Evolutionary conservation across 352 stramenopile species (phyloP).

Genomic region (Globisporangium parvum): DNA sequence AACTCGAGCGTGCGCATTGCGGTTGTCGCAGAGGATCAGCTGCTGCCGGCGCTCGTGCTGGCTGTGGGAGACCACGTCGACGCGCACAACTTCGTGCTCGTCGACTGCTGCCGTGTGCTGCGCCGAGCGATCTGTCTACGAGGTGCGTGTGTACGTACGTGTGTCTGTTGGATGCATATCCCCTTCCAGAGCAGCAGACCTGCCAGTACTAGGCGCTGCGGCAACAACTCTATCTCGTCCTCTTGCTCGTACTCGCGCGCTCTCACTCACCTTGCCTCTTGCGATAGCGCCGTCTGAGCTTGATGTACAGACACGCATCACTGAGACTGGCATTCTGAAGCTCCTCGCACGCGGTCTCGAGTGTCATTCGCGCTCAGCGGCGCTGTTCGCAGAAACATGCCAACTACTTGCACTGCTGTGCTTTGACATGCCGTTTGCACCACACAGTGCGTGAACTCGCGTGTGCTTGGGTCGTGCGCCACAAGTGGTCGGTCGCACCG

Average conservation of each 20-base stretch:
- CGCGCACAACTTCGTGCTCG: slow-evolving; percentile 26
- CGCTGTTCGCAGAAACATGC: slow-evolving; percentile 35
- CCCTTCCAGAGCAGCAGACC: background rate
- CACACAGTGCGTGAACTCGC: slow-evolving; percentile 27
- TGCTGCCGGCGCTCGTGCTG: slow-evolving; percentile 26
- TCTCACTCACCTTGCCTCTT: background rate
- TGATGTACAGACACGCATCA: slow-evolving; percentile 54
- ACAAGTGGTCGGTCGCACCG: no score
- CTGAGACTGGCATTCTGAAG: slow-evolving; percentile 28
- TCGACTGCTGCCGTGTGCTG: slow-evolving; percentile 39
- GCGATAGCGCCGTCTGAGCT: slow-evolving; percentile 33
- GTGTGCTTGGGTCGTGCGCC: background rate
- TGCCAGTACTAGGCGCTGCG: background rate
- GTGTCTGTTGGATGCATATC: background rate
- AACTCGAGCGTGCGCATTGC: slow-evolving; percentile 15
- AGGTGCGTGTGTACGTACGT: slow-evolving; percentile 21
- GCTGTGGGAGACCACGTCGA: slow-evolving; percentile 26
- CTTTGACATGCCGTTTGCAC: slow-evolving; percentile 37
- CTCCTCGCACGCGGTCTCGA: slow-evolving; percentile 26
- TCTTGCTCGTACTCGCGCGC: background rate
- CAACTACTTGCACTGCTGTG: slow-evolving; percentile 34
- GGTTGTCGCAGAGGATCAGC: slow-evolving; percentile 25
- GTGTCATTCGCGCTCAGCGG: slow-evolving; percentile 14
- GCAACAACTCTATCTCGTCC: background rate
- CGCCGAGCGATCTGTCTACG: slow-evolving; percentile 40